These are phyloP conservation scores for Rhynchosporium secalis DNA, from an alignment of 2,329 filamentous ascomycete genomes.

Conservation along the genomic window DNA sequence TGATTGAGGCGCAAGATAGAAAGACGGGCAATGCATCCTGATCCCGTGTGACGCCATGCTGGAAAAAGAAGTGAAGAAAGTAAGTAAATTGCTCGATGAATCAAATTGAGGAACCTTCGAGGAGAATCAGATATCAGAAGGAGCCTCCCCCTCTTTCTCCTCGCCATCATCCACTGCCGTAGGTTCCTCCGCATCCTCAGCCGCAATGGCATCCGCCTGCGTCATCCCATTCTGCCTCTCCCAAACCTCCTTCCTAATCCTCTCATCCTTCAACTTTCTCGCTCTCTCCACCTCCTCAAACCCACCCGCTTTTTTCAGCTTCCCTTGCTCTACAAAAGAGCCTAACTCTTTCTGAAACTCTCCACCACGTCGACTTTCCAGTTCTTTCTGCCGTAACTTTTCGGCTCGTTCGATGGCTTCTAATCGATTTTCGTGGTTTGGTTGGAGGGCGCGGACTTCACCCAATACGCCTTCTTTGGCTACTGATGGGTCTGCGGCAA, in stretches of 20 bases:
- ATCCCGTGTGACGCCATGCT: slow-evolving; percentile 9
- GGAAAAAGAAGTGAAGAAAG: not conserved
- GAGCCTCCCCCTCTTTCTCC: not conserved
- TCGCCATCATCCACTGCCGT: slow-evolving; percentile 7
- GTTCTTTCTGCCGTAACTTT: slow-evolving; percentile 83
- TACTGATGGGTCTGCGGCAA: slow-evolving; percentile 65
- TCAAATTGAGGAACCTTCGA: no score
- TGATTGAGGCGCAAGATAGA: not conserved
- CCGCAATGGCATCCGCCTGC: slow-evolving; percentile 32
- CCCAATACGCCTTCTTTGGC: slow-evolving; percentile 91
- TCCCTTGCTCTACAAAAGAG: slow-evolving; percentile 83
- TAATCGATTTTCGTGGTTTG: slow-evolving; percentile 88
- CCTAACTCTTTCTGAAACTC: slow-evolving; percentile 81
- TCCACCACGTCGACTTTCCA: slow-evolving; percentile 70
- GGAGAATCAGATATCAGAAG: not conserved
- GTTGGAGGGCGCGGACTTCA: slow-evolving; percentile 88
- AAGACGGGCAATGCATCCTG: slow-evolving; percentile 3
- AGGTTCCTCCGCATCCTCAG: slow-evolving; percentile 13
- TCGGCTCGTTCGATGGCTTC: slow-evolving; percentile 98
- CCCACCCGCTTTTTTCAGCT: slow-evolving; percentile 92
- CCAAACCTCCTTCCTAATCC: slow-evolving; percentile 78
- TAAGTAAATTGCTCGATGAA: not conserved
- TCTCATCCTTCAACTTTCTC: slow-evolving; percentile 82
- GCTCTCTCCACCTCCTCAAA: slow-evolving; percentile 90
- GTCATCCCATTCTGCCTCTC: slow-evolving; percentile 59